A percentile compares a stretch with the other conserved stretches of the same genome.
Evolutionary conservation across 2,329 filamentous ascomycete genomes (phyloP).

Genomic region (Sclerotinia glacialis): DNA sequence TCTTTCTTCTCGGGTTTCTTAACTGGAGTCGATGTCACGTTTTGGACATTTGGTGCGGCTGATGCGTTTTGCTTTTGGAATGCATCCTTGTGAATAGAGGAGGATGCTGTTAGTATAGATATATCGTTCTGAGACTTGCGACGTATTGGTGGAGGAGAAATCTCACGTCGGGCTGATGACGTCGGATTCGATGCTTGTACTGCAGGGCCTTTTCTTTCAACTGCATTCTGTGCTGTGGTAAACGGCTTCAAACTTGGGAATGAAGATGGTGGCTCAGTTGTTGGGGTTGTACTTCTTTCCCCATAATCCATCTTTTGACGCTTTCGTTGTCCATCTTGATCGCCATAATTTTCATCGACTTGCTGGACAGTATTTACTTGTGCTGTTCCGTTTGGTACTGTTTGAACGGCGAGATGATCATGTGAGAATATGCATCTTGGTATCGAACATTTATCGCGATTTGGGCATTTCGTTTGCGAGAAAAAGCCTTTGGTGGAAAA

Average conservation of each 20-base stretch:
- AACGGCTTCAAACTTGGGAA: neutral
- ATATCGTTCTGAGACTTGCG: slow-evolving; percentile 27
- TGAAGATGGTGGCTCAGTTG: neutral
- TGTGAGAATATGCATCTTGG: slow-evolving; percentile 39
- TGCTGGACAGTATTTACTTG: neutral
- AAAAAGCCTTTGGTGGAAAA: slow-evolving; percentile 39
- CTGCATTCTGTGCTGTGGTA: neutral
- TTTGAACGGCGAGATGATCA: slow-evolving; percentile 23
- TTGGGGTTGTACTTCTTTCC: slow-evolving; percentile 12
- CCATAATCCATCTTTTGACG: slow-evolving; percentile 35
- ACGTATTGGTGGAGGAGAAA: slow-evolving; percentile 36
- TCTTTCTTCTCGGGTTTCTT: slow-evolving; percentile 44
- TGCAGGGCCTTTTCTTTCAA: neutral
- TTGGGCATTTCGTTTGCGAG: slow-evolving; percentile 36
- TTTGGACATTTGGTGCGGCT: neutral
- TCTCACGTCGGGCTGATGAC: slow-evolving; percentile 24
- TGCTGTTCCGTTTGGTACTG: neutral
- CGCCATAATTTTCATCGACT: slow-evolving; percentile 22
- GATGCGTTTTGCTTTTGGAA: neutral
- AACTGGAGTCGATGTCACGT: slow-evolving; percentile 19
- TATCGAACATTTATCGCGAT: slow-evolving; percentile 36
- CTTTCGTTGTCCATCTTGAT: slow-evolving; percentile 40
- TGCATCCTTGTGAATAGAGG: slow-evolving; percentile 8
- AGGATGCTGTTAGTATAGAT: slow-evolving; percentile 14
- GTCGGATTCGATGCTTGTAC: slow-evolving; percentile 15